Conservation (phyloP, 371 early-diverging fungal species). For the Mortierella sp. region DNA sequence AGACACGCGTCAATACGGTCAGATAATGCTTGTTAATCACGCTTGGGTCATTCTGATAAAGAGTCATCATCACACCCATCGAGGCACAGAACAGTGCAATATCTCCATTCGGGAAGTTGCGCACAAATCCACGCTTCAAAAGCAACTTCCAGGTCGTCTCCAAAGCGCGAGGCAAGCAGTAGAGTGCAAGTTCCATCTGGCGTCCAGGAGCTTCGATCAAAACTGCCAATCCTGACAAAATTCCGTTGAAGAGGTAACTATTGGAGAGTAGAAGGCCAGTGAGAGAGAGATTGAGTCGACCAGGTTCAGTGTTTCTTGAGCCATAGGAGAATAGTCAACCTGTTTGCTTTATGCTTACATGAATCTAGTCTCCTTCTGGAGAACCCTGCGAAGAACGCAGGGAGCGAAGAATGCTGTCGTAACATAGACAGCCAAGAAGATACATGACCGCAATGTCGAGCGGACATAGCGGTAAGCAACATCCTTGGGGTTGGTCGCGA, state of each 20-base stretch:
- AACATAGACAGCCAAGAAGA: conserved; percentile 81
- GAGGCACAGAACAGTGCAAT: conserved; percentile 74
- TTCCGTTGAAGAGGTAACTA: conserved; percentile 71
- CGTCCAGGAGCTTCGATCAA: conserved; percentile 82
- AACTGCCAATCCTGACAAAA: conserved; percentile 74
- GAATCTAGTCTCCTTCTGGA: conserved; percentile 63
- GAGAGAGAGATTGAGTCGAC: no score
- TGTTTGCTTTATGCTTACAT: conserved; percentile 63
- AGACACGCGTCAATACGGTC: conserved; percentile 82
- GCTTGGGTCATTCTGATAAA: conserved; percentile 84
- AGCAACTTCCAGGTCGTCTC: conserved; percentile 76
- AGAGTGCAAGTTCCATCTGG: conserved; percentile 83
- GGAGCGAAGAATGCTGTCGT: conserved; percentile 69
- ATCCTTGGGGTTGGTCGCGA: conserved; percentile 45
- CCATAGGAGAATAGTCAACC: no score
- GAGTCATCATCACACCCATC: conserved; percentile 83
- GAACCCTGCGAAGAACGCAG: conserved; percentile 70
- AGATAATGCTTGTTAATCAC: conserved; percentile 79
- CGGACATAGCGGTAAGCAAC: conserved; percentile 52
- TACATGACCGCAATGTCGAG: conserved; percentile 72
- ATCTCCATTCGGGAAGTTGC: conserved; percentile 64
- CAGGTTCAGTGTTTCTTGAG: no score
- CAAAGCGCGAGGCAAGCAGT: conserved; percentile 83
- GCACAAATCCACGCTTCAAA: conserved; percentile 17
- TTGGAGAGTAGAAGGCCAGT: neutral